Base-by-base conservation (phyloP, 2,329 filamentous ascomycete species). In the Byssothecium circinans region DNA sequence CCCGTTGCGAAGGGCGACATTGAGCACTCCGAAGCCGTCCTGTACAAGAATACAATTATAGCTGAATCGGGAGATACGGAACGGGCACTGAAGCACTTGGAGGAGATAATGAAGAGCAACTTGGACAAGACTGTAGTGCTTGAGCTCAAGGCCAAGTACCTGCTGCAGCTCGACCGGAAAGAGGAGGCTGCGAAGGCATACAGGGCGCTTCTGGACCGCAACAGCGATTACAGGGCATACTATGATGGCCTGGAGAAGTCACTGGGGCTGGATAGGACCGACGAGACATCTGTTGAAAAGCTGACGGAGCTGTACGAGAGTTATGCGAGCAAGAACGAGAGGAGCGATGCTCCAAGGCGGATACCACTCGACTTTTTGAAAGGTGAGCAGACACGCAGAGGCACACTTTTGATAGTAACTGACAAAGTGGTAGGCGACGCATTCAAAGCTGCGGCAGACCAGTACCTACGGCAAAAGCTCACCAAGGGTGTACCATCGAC, bases 11-110 rank as follows among this genome's bases (percentile, higher is more conserved):
- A 87, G 66, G 78, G 81, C 40, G 92, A 97, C 67, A 81, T 92
- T 65, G 94, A 99, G 72, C 89, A 97, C 72, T 94, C 91, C 25
- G 94, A 99, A 75, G 90, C 92, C 36, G 79, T 90, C 48, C 79
- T 99, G 74, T 99, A 99, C 78, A 96, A 96, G 75, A 99, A 96
- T 74, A 82, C 81, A 38, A 85, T 99, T 64, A 97, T 99, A 67
- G 90, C 89, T 30, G 95, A 97, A 74, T 83, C 85, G 48, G 91
- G 91, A 14, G 87, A 97, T 57, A 81, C 85, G 41, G 80, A 95
- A 64, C 83, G 87, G 62, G 94, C 94, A 4, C 75, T 97, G 64
- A 86, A 95, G 55, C 91, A 99, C 65, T 78, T 99, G 33, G 86
- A 96, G 49, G 80, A 81, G 10, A 82, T 88, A 41, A 83, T 83